phyloP scores from a whole-genome alignment of 768 basidiomycete species.

The Suillus spraguei region DNA sequence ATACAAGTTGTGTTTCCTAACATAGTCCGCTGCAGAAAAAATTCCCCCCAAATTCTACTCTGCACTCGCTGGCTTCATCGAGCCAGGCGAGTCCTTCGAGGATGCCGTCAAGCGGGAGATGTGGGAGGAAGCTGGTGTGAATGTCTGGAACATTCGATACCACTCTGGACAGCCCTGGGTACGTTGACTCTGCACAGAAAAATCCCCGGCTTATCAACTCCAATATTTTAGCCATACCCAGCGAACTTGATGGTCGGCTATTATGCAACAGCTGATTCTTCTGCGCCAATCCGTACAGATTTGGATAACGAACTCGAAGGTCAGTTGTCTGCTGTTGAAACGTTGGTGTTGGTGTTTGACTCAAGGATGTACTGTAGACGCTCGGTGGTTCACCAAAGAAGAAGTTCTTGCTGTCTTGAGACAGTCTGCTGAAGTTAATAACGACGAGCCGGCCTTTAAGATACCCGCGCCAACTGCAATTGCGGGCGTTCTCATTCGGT shows the following conservation, averaged over 20 bases:
- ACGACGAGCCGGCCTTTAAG: conserved; percentile 56
- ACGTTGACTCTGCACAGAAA: conserved; percentile 19
- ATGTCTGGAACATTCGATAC: conserved; percentile 80
- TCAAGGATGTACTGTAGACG: conserved; percentile 53
- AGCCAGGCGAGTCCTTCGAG: conserved; percentile 93
- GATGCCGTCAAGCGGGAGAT: conserved; percentile 92
- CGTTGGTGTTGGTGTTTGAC: neutral
- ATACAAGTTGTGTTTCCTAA: neutral
- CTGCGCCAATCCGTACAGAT: conserved; percentile 76
- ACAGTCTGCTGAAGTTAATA: conserved; percentile 25
- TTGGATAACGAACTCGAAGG: conserved; percentile 96
- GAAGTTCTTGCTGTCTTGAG: conserved; percentile 67
- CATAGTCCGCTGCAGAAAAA: conserved; percentile 46
- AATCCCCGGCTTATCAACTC: conserved; percentile 5
- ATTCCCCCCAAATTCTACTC: conserved; percentile 80
- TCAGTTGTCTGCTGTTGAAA: conserved; percentile 33
- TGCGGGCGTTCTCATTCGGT: conserved; percentile 81
- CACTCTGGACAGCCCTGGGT: conserved; percentile 91
- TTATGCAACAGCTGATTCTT: conserved; percentile 75
- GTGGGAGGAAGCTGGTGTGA: conserved; percentile 96
- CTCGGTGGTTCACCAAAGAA: conserved; percentile 82
- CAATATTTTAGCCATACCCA: conserved; percentile 73
- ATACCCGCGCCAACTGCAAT: conserved; percentile 80
- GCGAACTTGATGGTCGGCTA: conserved; percentile 91
- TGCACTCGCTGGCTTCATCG: conserved; percentile 91